A percentile compares a stretch with the other conserved stretches of the same genome.
phyloP scores from a whole-genome alignment of 805 yeast genomes.

The Monosporozyma siamensis region DNA sequence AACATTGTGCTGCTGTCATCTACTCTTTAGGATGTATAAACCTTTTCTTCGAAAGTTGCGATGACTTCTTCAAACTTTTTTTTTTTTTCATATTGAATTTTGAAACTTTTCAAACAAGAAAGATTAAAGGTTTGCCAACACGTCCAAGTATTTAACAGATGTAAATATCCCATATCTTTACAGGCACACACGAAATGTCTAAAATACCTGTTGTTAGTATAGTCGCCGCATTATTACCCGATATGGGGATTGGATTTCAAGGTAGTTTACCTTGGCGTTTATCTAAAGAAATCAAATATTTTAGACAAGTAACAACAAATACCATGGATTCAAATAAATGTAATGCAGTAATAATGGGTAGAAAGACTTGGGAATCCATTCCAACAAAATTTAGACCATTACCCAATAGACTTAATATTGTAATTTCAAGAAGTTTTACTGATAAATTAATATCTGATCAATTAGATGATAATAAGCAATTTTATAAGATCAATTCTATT shows the following conservation, averaged over 20 bases:
- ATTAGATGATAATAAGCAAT: constrained; percentile 4
- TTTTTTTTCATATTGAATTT: no score
- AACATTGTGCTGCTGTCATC: constrained; percentile 8
- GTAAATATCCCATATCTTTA: neutral
- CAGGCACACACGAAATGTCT: neutral
- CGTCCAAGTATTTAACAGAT: no score
- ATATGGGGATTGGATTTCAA: constrained; percentile 72
- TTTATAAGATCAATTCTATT: constrained; percentile 34
- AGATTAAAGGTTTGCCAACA: no score
- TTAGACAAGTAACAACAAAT: constrained; percentile 58
- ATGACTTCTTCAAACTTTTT: no score
- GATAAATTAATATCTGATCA: constrained; percentile 5
- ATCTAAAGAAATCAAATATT: constrained; percentile 75
- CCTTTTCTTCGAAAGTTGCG: no score
- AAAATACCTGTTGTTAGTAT: constrained; percentile 46
- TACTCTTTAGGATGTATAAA: neutral
- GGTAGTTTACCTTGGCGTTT: constrained; percentile 86
- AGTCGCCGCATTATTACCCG: constrained; percentile 80
- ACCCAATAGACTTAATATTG: constrained; percentile 62
- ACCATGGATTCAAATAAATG: constrained; percentile 28
- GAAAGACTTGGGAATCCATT: constrained; percentile 92
- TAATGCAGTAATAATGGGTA: constrained; percentile 91
- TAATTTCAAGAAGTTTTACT: constrained; percentile 46
- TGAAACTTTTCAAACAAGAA: no score
- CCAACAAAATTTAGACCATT: constrained; percentile 80